phyloP scores from a whole-genome alignment of 495 filamentous ascomycete species.

The Neurospora terricola region DNA sequence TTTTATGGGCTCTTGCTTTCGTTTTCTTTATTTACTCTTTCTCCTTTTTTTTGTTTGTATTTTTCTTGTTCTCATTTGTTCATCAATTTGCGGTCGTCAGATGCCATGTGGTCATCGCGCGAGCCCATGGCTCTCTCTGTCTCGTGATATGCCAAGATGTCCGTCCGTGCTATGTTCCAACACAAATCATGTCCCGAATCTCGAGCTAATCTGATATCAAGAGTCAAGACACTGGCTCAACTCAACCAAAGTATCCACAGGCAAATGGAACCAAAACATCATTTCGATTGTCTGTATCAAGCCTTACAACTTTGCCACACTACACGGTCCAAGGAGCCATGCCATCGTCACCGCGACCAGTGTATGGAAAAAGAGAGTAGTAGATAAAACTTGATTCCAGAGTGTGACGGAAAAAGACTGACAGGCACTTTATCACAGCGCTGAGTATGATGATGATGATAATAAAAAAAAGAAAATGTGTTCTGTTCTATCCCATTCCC shows the following conservation, averaged over 20 bases:
- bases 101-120: no score
- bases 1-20: neutral
- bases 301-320: no score
- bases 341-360: no score
- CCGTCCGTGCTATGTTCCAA: neutral
- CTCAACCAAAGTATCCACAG: neutral
- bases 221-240: neutral
- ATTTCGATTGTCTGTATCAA: neutral
- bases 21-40: neutral
- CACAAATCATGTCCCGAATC: neutral
- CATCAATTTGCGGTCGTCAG: neutral
- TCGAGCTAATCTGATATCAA: neutral
- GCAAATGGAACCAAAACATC: neutral
- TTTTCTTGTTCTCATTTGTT: neutral
- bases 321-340: no score
- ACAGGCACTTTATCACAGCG: neutral
- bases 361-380: neutral
- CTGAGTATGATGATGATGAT: neutral
- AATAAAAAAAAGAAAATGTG: neutral
- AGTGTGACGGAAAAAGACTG: neutral
- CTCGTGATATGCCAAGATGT: no score
- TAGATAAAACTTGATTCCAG: neutral
- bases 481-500: neutral
- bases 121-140: no score
- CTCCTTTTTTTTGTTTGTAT: neutral